Evolutionary conservation across 192 early-diverging fungal species (phyloP).

Genomic region (Obelidium mucronatum): DNA sequence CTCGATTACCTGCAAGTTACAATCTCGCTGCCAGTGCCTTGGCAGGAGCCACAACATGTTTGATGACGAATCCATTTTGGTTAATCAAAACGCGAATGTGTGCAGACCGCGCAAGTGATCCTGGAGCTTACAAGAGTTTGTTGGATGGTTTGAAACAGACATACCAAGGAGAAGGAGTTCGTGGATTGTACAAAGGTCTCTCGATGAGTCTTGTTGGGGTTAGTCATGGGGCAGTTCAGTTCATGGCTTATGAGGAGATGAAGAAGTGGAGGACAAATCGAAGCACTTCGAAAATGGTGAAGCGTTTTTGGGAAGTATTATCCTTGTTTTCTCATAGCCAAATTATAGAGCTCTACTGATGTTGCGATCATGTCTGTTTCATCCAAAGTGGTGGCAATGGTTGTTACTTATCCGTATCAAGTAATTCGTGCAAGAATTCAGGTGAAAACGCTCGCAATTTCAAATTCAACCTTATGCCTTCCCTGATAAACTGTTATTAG

Average conservation of each 20-base stretch:
- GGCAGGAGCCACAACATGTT: slow-evolving; percentile 84
- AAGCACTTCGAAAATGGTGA: slow-evolving; percentile 32
- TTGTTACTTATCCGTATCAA: slow-evolving; percentile 94
- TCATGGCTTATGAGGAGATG: slow-evolving; percentile 98
- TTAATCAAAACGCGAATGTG: slow-evolving; percentile 93
- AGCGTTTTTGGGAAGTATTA: slow-evolving; percentile 26
- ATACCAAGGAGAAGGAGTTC: slow-evolving; percentile 78
- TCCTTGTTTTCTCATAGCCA: background rate
- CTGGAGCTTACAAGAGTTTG: slow-evolving; percentile 51
- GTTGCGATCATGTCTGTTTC: slow-evolving; percentile 83
- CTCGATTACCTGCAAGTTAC: slow-evolving; percentile 73
- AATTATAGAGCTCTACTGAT: slow-evolving; percentile 61
- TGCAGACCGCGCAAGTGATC: slow-evolving; percentile 50
- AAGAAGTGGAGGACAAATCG: slow-evolving; percentile 63
- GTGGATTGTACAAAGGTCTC: slow-evolving; percentile 89
- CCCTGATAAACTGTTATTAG: background rate
- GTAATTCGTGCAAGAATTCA: slow-evolving; percentile 88
- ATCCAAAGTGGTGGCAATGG: slow-evolving; percentile 87
- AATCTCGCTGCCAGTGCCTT: slow-evolving; percentile 82
- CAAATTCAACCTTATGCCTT: no score
- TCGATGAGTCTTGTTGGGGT: slow-evolving; percentile 90
- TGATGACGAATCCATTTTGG: slow-evolving; percentile 96
- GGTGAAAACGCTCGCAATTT: slow-evolving; percentile 27
- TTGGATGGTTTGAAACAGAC: slow-evolving; percentile 77
- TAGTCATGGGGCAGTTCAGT: slow-evolving; percentile 97